Percentiles rank a stretch among this genome's conserved stretches.
phyloP scores from a whole-genome alignment of 164 flowering plant genomes.

The Brasenia schreberi region DNA sequence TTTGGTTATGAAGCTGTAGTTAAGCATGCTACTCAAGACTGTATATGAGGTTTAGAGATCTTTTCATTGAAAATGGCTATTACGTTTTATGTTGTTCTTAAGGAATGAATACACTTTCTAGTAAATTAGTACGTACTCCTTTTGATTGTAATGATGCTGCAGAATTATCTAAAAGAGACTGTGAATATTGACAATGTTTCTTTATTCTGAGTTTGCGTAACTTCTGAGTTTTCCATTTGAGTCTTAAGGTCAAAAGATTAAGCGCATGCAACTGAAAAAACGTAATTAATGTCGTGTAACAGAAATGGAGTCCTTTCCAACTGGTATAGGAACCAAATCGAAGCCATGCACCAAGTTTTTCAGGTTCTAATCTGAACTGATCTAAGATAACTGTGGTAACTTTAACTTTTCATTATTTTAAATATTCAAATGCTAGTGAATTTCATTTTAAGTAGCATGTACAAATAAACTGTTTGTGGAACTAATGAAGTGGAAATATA shows the following conservation, averaged over 20 bases:
- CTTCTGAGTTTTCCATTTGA: neutral
- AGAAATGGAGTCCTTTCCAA: conserved; percentile 26
- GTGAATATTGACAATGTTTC: neutral
- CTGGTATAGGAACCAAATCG: conserved; percentile 44
- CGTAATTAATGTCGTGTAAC: conserved; percentile 31
- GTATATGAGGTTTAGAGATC: too few species aligned
- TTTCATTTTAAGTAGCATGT: conserved; percentile 9
- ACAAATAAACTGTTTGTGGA: conserved; percentile 14
- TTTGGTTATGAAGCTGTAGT: too few species aligned
- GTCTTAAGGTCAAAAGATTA: conserved; percentile 3
- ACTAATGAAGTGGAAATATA: conserved; percentile 45
- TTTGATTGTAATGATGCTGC: neutral
- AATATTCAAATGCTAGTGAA: conserved; percentile 10
- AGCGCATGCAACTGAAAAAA: conserved; percentile 16
- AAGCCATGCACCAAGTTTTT: conserved; percentile 51
- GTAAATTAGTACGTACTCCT: neutral
- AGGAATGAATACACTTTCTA: neutral
- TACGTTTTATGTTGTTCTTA: neutral
- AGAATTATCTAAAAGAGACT: neutral
- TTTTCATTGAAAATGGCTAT: too few species aligned
- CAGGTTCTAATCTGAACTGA: conserved; percentile 60
- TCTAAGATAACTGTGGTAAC: conserved; percentile 18
- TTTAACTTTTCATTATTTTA: conserved; percentile 12
- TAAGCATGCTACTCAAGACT: too few species aligned
- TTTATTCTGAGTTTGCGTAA: neutral